A percentile compares a stretch with the other conserved stretches of the same genome.
These are phyloP conservation scores for Cicer judaicum DNA, from an alignment of 306 rosid species.

Conservation along the genomic window DNA sequence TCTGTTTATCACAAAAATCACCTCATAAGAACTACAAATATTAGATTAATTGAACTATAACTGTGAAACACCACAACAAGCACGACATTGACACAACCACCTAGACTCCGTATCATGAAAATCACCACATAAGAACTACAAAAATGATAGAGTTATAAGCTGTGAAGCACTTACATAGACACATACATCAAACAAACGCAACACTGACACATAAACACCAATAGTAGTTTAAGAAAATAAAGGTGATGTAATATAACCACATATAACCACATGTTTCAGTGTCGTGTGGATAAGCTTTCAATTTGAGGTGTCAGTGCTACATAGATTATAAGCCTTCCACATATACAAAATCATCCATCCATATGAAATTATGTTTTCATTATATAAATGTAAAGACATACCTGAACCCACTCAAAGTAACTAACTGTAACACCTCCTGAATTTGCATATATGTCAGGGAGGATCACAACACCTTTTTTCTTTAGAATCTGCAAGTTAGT, in stretches of 20 bases:
- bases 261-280: not conserved
- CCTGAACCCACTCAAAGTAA: slow-evolving; percentile 99
- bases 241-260: too few species aligned
- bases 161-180: too few species aligned
- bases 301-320: not conserved
- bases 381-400: slow-evolving; percentile 14
- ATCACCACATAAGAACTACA: slow-evolving; percentile 10
- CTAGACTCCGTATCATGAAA: not conserved
- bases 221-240: not conserved
- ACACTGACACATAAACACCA: not conserved
- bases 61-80: not conserved
- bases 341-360: not conserved
- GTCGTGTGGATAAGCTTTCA: not conserved
- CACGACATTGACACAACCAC: too few species aligned
- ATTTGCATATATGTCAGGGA: slow-evolving; percentile 96
- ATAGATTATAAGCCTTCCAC: not conserved
- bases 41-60: not conserved
- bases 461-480: slow-evolving; percentile 80
- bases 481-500: slow-evolving; percentile 69
- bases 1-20: slow-evolving; percentile 54
- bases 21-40: not conserved
- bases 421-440: slow-evolving; percentile 98
- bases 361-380: slow-evolving; percentile 1
- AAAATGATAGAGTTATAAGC: not conserved
- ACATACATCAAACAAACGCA: not conserved